A percentile compares a stretch with the other conserved stretches of the same genome.
Conservation (phyloP, 441 rosid species). For the Hypseocharis bilobata region DNA sequence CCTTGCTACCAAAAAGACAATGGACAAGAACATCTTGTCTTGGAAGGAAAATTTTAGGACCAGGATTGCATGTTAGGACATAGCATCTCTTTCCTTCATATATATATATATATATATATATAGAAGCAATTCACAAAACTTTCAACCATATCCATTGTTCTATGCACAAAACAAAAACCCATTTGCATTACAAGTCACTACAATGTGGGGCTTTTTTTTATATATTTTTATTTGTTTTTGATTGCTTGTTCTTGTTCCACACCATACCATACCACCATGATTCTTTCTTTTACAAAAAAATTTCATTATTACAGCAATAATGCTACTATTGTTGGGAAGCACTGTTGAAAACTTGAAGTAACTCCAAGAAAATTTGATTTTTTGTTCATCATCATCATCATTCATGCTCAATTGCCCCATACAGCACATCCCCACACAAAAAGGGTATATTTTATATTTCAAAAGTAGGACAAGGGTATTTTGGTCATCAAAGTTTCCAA, state of each 20-base stretch:
- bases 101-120: too few relatives aligned
- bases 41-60: not conserved
- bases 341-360: not conserved
- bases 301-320: not conserved
- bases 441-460: not conserved
- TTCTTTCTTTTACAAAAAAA: not conserved
- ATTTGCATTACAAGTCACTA: too few relatives aligned
- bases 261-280: not conserved
- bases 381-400: slow-evolving; percentile 6
- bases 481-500: slow-evolving; percentile 3
- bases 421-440: not conserved
- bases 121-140: not conserved
- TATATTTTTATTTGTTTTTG: too few relatives aligned
- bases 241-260: not conserved
- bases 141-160: not conserved
- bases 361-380: not conserved
- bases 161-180: not conserved
- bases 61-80: not conserved
- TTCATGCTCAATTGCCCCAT: not conserved
- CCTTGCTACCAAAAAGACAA: not conserved
- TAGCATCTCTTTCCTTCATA: not conserved
- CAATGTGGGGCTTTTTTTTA: slow-evolving; percentile 4
- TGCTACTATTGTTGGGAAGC: not conserved
- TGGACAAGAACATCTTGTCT: not conserved
- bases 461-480: slow-evolving; percentile 8